phyloP scores from a whole-genome alignment of 768 basidiomycete genomes.

The Boletellus ananas region DNA sequence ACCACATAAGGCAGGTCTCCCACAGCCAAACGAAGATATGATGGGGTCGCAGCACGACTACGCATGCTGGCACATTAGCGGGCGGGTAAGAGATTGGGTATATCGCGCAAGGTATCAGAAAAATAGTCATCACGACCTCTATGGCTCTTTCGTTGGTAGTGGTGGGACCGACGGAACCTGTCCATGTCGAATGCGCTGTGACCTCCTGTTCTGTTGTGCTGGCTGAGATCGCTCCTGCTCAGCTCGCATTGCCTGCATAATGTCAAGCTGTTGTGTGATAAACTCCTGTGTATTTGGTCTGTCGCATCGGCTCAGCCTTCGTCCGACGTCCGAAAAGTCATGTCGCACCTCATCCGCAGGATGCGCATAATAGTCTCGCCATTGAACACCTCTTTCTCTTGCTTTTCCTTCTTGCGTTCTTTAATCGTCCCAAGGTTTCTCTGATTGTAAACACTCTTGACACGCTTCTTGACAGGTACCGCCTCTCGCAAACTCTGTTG shows the following conservation, averaged over 20 bases:
- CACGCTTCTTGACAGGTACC: slow-evolving; percentile 78
- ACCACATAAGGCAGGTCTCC: slow-evolving; percentile 16
- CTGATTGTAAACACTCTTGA: slow-evolving; percentile 89
- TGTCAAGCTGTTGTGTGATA: slow-evolving; percentile 81
- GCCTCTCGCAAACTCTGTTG: slow-evolving; percentile 76
- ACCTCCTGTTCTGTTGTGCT: slow-evolving; percentile 54
- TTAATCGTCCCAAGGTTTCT: slow-evolving; percentile 96
- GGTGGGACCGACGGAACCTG: slow-evolving; percentile 27
- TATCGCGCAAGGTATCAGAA: slow-evolving; percentile 24
- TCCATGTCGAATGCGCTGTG: slow-evolving; percentile 47
- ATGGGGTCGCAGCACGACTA: neutral
- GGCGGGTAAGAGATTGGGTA: slow-evolving; percentile 17
- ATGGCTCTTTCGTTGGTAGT: slow-evolving; percentile 25
- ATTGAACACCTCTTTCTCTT: slow-evolving; percentile 68
- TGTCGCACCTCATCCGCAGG: slow-evolving; percentile 85
- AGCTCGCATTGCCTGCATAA: slow-evolving; percentile 75
- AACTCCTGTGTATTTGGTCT: slow-evolving; percentile 83
- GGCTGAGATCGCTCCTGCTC: slow-evolving; percentile 75
- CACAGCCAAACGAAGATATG: slow-evolving; percentile 10
- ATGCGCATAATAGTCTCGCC: slow-evolving; percentile 95
- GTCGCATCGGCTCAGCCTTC: slow-evolving; percentile 5
- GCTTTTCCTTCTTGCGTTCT: slow-evolving; percentile 84
- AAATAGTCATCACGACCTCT: slow-evolving; percentile 4
- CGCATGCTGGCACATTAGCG: neutral
- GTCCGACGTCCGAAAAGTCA: neutral